Evolutionary conservation across 1,284 basidiomycete species (phyloP), one percentile per base, ranked within the genome.

Genomic region (Ustilago curta): DNA sequence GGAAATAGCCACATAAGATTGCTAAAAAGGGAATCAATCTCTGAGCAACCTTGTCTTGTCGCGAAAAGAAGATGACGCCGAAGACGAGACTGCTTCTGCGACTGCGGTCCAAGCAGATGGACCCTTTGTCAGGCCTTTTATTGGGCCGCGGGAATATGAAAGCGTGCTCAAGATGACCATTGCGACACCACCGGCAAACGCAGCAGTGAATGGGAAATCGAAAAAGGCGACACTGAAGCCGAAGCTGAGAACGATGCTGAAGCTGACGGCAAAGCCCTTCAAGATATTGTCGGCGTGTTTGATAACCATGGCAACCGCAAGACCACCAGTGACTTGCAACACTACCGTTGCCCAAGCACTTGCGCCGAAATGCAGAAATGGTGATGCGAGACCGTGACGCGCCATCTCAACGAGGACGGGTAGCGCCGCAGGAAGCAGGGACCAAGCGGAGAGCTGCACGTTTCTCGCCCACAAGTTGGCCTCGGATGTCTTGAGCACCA

Each of bases 401-500:
- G 70, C 64, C 63, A 81, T 77, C n/a, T 82, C 80, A 21, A 93
- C 89, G 47, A 97, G 81, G 76, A 97, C 90, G 12, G 96, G 94
- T 7, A 92, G 87, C 45, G 96, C 86, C 4, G 95, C 95, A 2
- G 96, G 96, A 48, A 95, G 87, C 48, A 99, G 88, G 27, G 94
- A 96, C 87, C 97, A 98, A 64, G 94, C 88, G 25, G 94, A 97
- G 14, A 99, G 89, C 84, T 98, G 96, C 54, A 97, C 93, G 86
- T 98, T 99, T 78, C 96, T 91, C 60, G 96, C 91, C 95, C 95
- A 97, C 8, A 98, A 89, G 85, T 97, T 94, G 19, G 90, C 90
- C 76, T 90, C 90, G 11, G 92, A 93, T 3, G 86, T 91, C 87
- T 98, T 98, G 82, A 98, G 88, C 21, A 98, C 93, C 91, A 95